Base-by-base conservation (phyloP, 345 rosid genomes). In the Eutrema yunnanense region DNA sequence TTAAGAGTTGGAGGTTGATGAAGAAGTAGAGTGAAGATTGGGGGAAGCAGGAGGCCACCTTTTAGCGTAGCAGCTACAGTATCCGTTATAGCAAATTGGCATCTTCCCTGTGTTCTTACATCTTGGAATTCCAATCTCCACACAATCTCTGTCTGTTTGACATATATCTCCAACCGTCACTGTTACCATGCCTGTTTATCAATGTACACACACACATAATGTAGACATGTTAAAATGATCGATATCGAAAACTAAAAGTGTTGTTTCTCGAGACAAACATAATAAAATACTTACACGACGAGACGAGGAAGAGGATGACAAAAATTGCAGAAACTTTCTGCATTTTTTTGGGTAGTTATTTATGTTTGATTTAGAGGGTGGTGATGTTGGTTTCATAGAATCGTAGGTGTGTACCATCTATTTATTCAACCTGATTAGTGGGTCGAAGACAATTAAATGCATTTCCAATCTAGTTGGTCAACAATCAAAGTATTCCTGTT, bases 161-260 rank as follows among this genome's bases (percentile, higher is more conserved):
- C 78, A 74, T 67, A 74, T 67, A 42, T 75, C 57, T 9, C 73
- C 69, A 29, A 52, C 66, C n/a, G 3, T 67, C 50, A 3, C 0
- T 37, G 16, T 61, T 10, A 75, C 46, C 79, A 75, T 52, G 58
- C 74, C 74, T 75, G 42, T 36, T 19, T 13, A 47, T 36, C 0
- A 16, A 42, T 44, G 48, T 13, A 43, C 8, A 13, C 6, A 44
- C 61, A 54, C 19, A 53, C 38, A 30, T n/a, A 32, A 32, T 2
- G 9, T 13, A 54, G 5, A 53, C 6, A 55, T 55, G 1, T 32
- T 14, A 62, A 33, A 30, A 33, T 29, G 11, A 38, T 61, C 5
- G 10, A 52, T 33, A 51, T 42, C 10, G 4, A 19, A 49, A 51
- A 16, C 19, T 26, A 26, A 0, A 8, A 12, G 14, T 6, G 42